Evolutionary conservation across 192 early-diverging fungal genomes (phyloP).

Genomic region (Podila epigama): DNA sequence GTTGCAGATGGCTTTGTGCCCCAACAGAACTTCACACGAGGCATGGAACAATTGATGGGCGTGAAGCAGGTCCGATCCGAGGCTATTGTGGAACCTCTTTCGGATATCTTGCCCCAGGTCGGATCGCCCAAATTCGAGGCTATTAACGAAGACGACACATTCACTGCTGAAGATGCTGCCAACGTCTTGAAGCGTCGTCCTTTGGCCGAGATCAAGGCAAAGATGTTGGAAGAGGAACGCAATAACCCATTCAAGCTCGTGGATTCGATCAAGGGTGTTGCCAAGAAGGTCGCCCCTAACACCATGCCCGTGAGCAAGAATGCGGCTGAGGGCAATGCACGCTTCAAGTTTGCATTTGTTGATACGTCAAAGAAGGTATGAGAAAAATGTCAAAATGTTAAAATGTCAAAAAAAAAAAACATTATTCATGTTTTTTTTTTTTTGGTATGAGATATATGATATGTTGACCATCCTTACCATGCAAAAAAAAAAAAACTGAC

Average conservation of each 20-base stretch:
- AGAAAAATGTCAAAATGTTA: too few species aligned
- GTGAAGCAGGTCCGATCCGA: conserved; percentile 45
- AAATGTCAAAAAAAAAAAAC: too few species aligned
- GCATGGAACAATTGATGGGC: conserved; percentile 88
- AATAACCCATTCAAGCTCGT: conserved; percentile 33
- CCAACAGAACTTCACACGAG: conserved; percentile 74
- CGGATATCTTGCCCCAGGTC: conserved; percentile 62
- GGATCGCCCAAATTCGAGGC: conserved; percentile 81
- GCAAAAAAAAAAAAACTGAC: not conserved
- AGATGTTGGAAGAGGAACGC: conserved; percentile 23
- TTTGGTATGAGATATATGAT: not conserved
- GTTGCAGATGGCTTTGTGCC: conserved; percentile 62
- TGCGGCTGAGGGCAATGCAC: conserved; percentile 19
- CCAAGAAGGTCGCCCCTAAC: conserved; percentile 13
- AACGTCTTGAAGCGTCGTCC: conserved; percentile 74
- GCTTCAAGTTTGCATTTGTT: conserved; percentile 54
- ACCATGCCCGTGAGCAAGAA: conserved; percentile 17
- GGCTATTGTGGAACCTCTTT: conserved; percentile 59
- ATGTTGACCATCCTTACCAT: not conserved
- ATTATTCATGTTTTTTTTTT: not conserved
- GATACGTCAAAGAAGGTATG: conserved; percentile 43
- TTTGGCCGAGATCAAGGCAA: conserved; percentile 52
- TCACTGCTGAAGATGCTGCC: conserved; percentile 83
- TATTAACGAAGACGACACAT: conserved; percentile 79
- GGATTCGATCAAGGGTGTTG: conserved; percentile 31